Evolutionary conservation across 306 rosid genomes (phyloP).

Genomic region (Cucurbita moschata): DNA sequence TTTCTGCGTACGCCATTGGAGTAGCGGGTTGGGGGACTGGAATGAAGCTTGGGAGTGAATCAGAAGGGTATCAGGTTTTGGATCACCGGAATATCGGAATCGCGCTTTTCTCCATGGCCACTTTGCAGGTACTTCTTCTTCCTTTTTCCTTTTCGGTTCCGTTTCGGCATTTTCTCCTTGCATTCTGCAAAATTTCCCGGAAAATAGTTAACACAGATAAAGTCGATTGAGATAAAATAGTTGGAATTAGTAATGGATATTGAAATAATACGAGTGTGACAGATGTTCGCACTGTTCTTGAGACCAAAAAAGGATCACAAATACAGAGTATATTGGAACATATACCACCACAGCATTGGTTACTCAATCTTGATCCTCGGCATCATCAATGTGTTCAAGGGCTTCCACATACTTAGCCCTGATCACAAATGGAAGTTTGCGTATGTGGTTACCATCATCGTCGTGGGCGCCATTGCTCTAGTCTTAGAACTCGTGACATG

Average conservation of each 20-base stretch:
- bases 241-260: background rate
- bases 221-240: too few species aligned
- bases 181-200: background rate
- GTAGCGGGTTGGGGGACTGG: slow-evolving; percentile 95
- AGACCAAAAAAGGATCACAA: slow-evolving; percentile 75
- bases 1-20: slow-evolving; percentile 64
- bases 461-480: slow-evolving; percentile 36
- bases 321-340: slow-evolving; percentile 53
- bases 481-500: slow-evolving; percentile 48
- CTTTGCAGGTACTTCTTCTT: slow-evolving; percentile 46
- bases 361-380: slow-evolving; percentile 40
- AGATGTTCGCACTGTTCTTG: slow-evolving; percentile 68
- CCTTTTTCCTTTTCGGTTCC: background rate
- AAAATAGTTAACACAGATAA: background rate
- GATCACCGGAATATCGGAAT: slow-evolving; percentile 69
- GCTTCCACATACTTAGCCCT: slow-evolving; percentile 42
- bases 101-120: slow-evolving; percentile 48
- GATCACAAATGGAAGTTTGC: slow-evolving; percentile 42
- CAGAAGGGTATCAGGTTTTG: slow-evolving; percentile 18
- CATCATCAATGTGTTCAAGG: slow-evolving; percentile 57
- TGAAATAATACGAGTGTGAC: background rate
- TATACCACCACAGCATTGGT: slow-evolving; percentile 69
- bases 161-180: background rate
- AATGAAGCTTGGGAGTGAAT: slow-evolving; percentile 62
- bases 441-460: slow-evolving; percentile 23